These are phyloP conservation scores for Fremontodendron californicum DNA, from an alignment of 345 rosid species.

Conservation along the genomic window DNA sequence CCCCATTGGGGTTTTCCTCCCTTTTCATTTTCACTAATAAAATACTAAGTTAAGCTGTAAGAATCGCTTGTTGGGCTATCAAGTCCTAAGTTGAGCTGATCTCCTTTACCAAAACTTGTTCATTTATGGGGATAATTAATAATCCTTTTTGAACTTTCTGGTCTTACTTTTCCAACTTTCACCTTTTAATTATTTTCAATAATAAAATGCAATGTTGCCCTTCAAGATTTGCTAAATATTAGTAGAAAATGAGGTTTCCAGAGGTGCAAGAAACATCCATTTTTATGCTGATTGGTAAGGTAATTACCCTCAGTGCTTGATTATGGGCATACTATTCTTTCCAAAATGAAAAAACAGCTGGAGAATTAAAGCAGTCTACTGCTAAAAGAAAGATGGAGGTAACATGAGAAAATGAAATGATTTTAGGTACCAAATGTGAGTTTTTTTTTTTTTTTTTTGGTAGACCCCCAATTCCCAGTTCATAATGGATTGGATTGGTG, in stretches of 20 bases:
- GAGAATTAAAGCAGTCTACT: neutral
- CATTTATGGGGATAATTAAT: neutral
- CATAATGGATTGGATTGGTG: neutral
- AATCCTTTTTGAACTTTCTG: neutral
- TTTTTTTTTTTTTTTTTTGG: neutral
- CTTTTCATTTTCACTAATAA: neutral
- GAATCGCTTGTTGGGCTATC: neutral
- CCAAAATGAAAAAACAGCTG: neutral
- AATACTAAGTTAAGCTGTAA: neutral
- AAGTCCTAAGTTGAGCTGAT: neutral
- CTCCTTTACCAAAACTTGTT: neutral
- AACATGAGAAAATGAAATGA: conserved; percentile 6
- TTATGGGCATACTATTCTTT: neutral
- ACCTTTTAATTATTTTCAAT: neutral
- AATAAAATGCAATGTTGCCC: neutral
- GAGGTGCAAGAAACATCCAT: neutral
- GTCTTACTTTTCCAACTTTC: neutral
- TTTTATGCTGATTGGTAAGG: neutral
- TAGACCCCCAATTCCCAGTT: neutral
- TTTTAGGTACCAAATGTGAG: neutral
- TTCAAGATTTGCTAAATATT: neutral
- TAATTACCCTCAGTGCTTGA: neutral
- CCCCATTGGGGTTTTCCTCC: neutral
- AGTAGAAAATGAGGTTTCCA: neutral
- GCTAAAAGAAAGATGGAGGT: neutral